phyloP scores from a whole-genome alignment of 805 yeast species.

The Pichia californica region DNA sequence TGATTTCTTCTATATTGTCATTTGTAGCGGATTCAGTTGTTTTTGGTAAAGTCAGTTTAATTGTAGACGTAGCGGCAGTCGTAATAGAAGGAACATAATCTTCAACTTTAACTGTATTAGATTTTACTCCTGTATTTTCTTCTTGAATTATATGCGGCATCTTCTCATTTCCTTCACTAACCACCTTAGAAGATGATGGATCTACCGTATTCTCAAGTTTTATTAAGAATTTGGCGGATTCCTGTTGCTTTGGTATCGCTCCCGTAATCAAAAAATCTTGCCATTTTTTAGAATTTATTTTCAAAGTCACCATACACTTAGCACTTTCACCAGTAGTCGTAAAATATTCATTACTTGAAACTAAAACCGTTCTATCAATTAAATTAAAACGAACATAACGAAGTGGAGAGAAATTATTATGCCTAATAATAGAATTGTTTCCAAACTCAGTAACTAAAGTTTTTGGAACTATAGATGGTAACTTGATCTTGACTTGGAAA shows the following conservation, averaged over 20 bases:
- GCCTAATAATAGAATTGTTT: background rate
- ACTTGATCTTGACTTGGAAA: conserved; percentile 9
- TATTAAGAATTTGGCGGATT: background rate
- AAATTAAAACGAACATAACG: conserved; percentile 33
- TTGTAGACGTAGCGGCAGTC: too few relatives aligned
- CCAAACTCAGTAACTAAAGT: too few relatives aligned
- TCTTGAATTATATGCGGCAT: background rate
- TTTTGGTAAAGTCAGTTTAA: too few relatives aligned
- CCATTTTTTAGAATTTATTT: conserved; percentile 4
- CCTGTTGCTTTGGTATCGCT: too few relatives aligned
- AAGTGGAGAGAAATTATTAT: conserved; percentile 16
- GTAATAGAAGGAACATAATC: too few relatives aligned
- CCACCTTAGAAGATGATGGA: background rate
- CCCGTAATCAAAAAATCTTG: background rate
- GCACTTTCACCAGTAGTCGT: conserved; percentile 1
- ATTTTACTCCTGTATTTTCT: too few relatives aligned
- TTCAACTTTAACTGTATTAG: too few relatives aligned
- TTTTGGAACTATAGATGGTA: too few relatives aligned
- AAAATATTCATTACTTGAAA: conserved; percentile 24
- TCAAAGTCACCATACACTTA: conserved; percentile 1
- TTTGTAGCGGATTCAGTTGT: too few relatives aligned
- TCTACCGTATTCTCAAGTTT: background rate
- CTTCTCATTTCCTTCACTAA: background rate
- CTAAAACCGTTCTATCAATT: conserved; percentile 17
- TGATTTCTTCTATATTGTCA: too few relatives aligned